A percentile compares a stretch with the other conserved stretches of the same genome.
Conservation (phyloP, 495 filamentous ascomycete genomes). For the Collariella sp. region DNA sequence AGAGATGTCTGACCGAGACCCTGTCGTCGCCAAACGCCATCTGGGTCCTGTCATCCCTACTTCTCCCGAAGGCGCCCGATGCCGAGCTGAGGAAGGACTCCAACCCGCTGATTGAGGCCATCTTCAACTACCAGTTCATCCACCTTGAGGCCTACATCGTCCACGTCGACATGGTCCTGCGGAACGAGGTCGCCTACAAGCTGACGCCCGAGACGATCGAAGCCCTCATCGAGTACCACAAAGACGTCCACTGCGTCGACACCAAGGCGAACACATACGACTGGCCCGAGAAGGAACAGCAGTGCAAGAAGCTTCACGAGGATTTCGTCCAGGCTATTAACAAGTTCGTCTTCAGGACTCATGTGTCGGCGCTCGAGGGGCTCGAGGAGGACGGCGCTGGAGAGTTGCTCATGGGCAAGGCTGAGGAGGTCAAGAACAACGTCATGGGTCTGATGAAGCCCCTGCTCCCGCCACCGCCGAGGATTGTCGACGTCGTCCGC, state of each 20-base stretch:
- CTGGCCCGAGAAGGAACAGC: conserved; percentile 94
- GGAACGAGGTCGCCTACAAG: conserved; percentile 98
- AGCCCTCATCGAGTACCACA: conserved; percentile 89
- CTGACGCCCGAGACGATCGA: conserved; percentile 97
- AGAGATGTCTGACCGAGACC: conserved; percentile 92
- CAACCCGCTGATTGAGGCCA: conserved; percentile 80
- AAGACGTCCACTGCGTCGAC: conserved; percentile 91
- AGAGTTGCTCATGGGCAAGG: conserved; percentile 83
- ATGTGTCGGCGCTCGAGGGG: conserved; percentile 84
- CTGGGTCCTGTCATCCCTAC: conserved; percentile 91
- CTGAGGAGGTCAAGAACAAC: conserved; percentile 84
- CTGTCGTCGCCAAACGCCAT: conserved; percentile 86
- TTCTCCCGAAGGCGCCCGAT: conserved; percentile 87
- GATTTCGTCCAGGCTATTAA: conserved; percentile 97
- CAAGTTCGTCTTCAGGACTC: conserved; percentile 90
- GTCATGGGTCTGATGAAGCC: conserved; percentile 83
- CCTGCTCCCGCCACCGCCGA: conserved; percentile 83
- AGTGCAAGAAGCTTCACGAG: conserved; percentile 95
- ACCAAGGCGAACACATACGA: conserved; percentile 81
- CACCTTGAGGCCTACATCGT: conserved; percentile 97
- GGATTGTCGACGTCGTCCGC: conserved; percentile 84
- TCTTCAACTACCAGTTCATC: conserved; percentile 91
- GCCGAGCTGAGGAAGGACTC: conserved; percentile 75
- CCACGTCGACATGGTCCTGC: conserved; percentile 97
- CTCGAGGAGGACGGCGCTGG: conserved; percentile 95